Evolutionary conservation across 2,329 filamentous ascomycete species (phyloP), one percentile per base, ranked within the genome.

Genomic region (Diaporthe caulivora): DNA sequence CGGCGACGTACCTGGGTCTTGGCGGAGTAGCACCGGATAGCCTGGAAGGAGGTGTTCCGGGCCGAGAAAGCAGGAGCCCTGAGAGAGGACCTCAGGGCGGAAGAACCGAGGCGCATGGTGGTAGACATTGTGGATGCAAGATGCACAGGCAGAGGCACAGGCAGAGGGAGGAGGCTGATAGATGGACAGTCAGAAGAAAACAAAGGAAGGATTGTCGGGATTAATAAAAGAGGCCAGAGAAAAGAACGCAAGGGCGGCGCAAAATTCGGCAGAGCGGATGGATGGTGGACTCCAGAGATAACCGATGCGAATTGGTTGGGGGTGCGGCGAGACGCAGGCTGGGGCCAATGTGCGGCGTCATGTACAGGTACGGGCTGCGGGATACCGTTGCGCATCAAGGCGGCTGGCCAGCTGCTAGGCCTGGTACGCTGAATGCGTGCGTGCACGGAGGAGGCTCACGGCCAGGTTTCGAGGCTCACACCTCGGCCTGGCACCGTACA

Each of bases 21-120:
- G 79, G 95, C 92, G 76, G 95, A 98, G 88, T 98, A 98, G 90
- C 91, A 95, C 86, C 97, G 92, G 82, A 93, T 87, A 83, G 93
- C 92, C 87, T 92, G 95, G 89, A 95, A 95, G 83, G 92, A 92
- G 78, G 91, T 89, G 82, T 88, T 86, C 82, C 92, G 91, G 82
- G 91, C 89, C 83, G 89, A 89, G 81, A 94, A 89, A 82, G 92
- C 88, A 78, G 92, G 89, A 79, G 91, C 86, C 82, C 89, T 87
- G 82, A 94, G 86, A 75, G 93, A 92, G 82, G 94, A 90, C 87
- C 95, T 93, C 83, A 98, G 89, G 85, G 94, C 92, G 84, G 93
- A 90, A 82, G 93, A 92, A 87, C 93, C 92, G 82, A 97, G 86
- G 88, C 94, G 93, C 83, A 97, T 87, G 83, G 94, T 90, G 82